Conservation (phyloP, 345 rosid genomes). For the Eucalyptus albens region DNA sequence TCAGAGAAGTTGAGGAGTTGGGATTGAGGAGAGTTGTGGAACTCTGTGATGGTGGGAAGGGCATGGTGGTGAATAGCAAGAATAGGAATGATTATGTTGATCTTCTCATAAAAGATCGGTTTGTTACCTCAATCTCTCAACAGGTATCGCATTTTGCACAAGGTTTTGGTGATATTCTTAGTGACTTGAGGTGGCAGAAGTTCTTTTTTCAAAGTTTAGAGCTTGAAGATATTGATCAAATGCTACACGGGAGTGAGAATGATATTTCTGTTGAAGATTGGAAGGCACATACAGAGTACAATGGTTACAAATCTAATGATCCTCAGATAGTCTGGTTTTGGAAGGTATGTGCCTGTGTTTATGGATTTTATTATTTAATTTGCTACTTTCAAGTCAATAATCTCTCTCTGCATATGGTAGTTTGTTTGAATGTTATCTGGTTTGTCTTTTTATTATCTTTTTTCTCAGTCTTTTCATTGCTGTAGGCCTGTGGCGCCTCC, state of each 20-base stretch:
- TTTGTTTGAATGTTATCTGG: background rate
- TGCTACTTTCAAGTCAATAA: background rate
- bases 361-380: background rate
- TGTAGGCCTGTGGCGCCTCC: background rate
- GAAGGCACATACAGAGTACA: constrained; percentile 81
- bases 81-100: constrained; percentile 70
- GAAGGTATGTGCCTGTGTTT: constrained; percentile 39
- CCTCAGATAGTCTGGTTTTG: constrained; percentile 86
- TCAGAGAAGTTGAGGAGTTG: constrained; percentile 72
- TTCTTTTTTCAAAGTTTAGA: constrained; percentile 49
- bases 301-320: constrained; percentile 64
- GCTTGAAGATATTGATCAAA: constrained; percentile 70
- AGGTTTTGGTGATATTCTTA: constrained; percentile 69
- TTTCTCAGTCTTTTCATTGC: background rate
- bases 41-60: constrained; percentile 52
- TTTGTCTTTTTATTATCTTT: background rate
- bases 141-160: constrained; percentile 50
- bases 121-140: constrained; percentile 51
- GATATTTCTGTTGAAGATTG: constrained; percentile 62
- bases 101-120: constrained; percentile 48
- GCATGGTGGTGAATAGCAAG: constrained; percentile 54
- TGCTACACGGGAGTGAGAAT: constrained; percentile 76
- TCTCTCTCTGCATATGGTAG: background rate
- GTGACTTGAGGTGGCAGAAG: background rate
- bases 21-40: constrained; percentile 62